A percentile compares a stretch with the other conserved stretches of the same genome.
phyloP scores from a whole-genome alignment of 345 rosid genomes.

The Eutrema yunnanense region DNA sequence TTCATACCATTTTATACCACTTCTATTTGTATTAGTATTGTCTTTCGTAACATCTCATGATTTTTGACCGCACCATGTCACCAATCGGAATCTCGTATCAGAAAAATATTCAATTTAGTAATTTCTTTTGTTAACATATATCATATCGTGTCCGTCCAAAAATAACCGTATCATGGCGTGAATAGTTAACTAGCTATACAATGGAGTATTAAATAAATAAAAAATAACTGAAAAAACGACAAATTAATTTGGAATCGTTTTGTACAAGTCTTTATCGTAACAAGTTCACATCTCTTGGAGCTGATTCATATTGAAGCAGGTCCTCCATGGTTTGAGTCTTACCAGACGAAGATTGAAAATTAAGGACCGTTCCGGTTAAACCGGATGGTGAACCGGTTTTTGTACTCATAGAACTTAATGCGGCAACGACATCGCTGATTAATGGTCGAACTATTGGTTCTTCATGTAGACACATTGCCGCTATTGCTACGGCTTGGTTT shows the following conservation, averaged over 20 bases:
- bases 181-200: neutral
- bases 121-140: no score
- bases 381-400: neutral
- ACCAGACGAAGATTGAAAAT: neutral
- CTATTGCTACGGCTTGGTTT: conserved; percentile 63
- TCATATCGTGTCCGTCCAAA: no score
- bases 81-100: no score
- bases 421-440: conserved; percentile 61
- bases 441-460: conserved; percentile 56
- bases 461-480: conserved; percentile 83
- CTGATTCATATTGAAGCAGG: neutral
- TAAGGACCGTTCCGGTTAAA: neutral
- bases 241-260: neutral
- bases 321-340: neutral
- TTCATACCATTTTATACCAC: no score
- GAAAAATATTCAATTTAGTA: no score
- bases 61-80: no score
- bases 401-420: conserved; percentile 52
- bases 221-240: neutral
- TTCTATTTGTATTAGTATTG: no score
- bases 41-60: no score
- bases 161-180: neutral
- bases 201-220: neutral
- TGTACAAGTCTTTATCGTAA: neutral
- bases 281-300: neutral